A percentile compares a stretch with the other conserved stretches of the same genome.
phyloP scores from a whole-genome alignment of 257 asterid species.

The Salvia hispanica region DNA sequence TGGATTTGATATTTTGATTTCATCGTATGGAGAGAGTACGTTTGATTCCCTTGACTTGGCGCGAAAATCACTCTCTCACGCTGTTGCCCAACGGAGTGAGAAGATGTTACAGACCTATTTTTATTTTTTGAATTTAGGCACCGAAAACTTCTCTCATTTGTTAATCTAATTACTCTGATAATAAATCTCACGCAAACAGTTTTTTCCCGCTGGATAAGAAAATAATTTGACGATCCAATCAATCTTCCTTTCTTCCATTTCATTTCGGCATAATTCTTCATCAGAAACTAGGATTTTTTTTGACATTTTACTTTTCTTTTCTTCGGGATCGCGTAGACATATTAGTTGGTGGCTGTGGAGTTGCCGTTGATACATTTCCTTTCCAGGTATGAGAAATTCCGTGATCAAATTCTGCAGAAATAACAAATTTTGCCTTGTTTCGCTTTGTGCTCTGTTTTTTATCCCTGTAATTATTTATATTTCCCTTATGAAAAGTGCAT shows the following conservation, averaged over 20 bases:
- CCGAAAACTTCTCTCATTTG: slow-evolving; percentile 15
- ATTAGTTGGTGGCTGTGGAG: slow-evolving; percentile 12
- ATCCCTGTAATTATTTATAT: not conserved
- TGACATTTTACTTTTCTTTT: too few relatives aligned
- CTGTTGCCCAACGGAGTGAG: slow-evolving; percentile 29
- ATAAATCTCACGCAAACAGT: slow-evolving; percentile 6
- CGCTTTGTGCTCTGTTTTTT: not conserved
- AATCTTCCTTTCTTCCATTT: not conserved
- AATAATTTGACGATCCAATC: not conserved
- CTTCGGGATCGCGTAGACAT: not conserved
- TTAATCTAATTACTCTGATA: slow-evolving; percentile 5
- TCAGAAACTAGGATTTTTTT: slow-evolving; percentile 6
- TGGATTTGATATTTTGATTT: too few relatives aligned
- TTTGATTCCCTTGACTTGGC: slow-evolving; percentile 20
- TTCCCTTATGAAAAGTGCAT: not conserved
- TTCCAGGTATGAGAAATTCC: slow-evolving; percentile 15
- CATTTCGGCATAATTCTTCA: not conserved
- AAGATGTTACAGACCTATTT: not conserved
- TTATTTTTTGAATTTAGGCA: not conserved
- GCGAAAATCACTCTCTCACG: slow-evolving; percentile 47
- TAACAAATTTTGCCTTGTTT: not conserved
- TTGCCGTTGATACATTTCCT: slow-evolving; percentile 20
- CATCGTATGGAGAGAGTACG: not conserved
- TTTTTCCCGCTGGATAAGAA: slow-evolving; percentile 16
- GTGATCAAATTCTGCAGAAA: not conserved